Evolutionary conservation across 768 basidiomycete species (phyloP), one percentile per base, ranked within the genome.

Genomic region (Lenzites betulinus): DNA sequence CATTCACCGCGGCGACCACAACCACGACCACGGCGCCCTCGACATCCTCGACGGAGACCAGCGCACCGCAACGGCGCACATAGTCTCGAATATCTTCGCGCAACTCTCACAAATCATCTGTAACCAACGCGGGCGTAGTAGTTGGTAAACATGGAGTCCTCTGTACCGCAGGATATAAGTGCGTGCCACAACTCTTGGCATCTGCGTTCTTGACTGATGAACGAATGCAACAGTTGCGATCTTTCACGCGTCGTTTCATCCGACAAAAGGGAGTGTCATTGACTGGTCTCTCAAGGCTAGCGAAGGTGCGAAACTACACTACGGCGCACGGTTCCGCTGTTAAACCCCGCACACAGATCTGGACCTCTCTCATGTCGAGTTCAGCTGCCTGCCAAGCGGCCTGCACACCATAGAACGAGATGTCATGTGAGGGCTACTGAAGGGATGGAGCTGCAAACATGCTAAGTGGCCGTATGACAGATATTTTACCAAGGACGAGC

Each of bases 241-340:
- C 70, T 93, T 92, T 63, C 90, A 93, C 73, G 81, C 87, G 18
- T 90, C 90, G 7, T 93, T 93, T 67, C 92, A 93, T 74, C 88
- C 90, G 1, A 93, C 90, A 22, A 81, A 83, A 64, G 92, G 92
- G 15, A 92, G 92, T 70, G 71, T 86, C 15, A 77, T 93, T 15
- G 91, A 93, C 72, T 93, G 92, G 92, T 84, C 80, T 44, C 69
- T 89, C 30, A 90, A 86, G 68, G 83, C 85, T 9, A 84, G 78
- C 69, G 82, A 90, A 60, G 89, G 90, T 87, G 43, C 43, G 79
- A 16, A 16, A 35, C 66, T 36, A 36, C 9, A 30, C 16, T 20
- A 15, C n/a, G n/a, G n/a, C 52, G 20, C 35, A 20, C 15, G 38
- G 56, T 47, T 2, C 51, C 46, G 36, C 35, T 28, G 22, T 58